Evolutionary conservation across 2,329 filamentous ascomycete species (phyloP).

Genomic region (Helotiales sp.): DNA sequence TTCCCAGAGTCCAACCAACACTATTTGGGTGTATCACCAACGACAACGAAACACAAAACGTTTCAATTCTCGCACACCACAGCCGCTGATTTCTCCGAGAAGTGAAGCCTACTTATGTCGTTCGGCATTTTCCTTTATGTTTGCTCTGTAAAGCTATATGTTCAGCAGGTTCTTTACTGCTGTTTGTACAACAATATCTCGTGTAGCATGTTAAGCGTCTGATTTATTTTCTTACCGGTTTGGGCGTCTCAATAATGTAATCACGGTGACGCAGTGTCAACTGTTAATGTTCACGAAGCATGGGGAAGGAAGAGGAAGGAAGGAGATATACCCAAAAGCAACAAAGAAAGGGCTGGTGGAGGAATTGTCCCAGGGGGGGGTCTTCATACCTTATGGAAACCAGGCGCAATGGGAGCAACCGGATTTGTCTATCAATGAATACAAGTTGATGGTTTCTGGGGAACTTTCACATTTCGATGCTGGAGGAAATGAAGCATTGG

Average conservation of each 20-base stretch:
- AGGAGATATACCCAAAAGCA: slow-evolving; percentile 34
- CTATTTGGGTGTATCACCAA: slow-evolving; percentile 29
- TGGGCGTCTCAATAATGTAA: slow-evolving; percentile 38
- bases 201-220: slow-evolving; percentile 33
- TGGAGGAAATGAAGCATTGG: slow-evolving; percentile 1
- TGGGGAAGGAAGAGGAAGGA: slow-evolving; percentile 5
- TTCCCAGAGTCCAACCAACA: slow-evolving; percentile 36
- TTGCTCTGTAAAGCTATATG: slow-evolving; percentile 25
- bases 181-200: slow-evolving; percentile 33
- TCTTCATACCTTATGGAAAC: slow-evolving; percentile 20
- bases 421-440: slow-evolving; percentile 34
- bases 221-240: slow-evolving; percentile 13
- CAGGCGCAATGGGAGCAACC: slow-evolving; percentile 20
- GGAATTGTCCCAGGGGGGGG: slow-evolving; percentile 8
- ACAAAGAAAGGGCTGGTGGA: slow-evolving; percentile 20
- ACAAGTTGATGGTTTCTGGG: slow-evolving; percentile 18
- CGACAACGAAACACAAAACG: slow-evolving; percentile 39
- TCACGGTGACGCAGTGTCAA: slow-evolving; percentile 24
- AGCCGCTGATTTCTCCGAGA: slow-evolving; percentile 42
- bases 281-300: slow-evolving; percentile 34
- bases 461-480: slow-evolving; percentile 25
- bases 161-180: slow-evolving; percentile 13
- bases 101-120: slow-evolving; percentile 23
- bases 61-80: slow-evolving; percentile 44
- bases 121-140: slow-evolving; percentile 12